Evolutionary conservation across 228 moss, liverwort and hornwort genomes (phyloP), one percentile per base, ranked within the genome.

Genomic region (Sphagnum fallax): DNA sequence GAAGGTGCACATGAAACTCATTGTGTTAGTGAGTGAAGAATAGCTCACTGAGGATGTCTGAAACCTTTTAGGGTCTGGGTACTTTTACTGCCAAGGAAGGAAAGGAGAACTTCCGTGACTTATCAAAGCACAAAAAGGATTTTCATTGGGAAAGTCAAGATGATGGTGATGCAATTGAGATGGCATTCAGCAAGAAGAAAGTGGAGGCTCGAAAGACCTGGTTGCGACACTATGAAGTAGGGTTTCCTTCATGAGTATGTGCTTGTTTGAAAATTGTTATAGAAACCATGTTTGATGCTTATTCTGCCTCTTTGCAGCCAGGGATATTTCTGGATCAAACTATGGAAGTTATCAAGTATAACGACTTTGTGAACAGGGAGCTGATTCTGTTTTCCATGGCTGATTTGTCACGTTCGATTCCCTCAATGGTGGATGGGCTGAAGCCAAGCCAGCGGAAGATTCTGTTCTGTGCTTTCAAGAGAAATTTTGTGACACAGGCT

Each of bases 181-280:
- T 85, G 85, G 85, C 85, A 16, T 85, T 85, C 79, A 85, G 82
- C 74, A 85, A 85, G 70, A 85, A 85, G 74, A 85, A 85, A 66
- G 51, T 81, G 9, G 82, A 85, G 16, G 82, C 76, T 52, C 76
- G 85, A 6, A 85, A 85, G 62, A 79, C 76, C 16, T 85, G 85
- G 82, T 65, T 85, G 55, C 81, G 85, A 13, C 85, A 82, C 47
- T 85, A 74, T 51, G 76, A 79, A 76, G 85, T 85, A 12, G 9
- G 1, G 8, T 8, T 55, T 55, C 12, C 12, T 55, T 55, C 55
- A 55, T 55, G 12, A 55, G 55, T 55, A 55, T 4, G 55, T 32
- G 32, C 32, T 32, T 32, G 10, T 8, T 16, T 59, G 59, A 9
- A 59, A 9, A 8, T 16, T 15, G 5, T 60, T 16, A 13, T 47